These are phyloP conservation scores for Guyanaporus albipodus DNA, from an alignment of 768 basidiomycete species.

Conservation along the genomic window DNA sequence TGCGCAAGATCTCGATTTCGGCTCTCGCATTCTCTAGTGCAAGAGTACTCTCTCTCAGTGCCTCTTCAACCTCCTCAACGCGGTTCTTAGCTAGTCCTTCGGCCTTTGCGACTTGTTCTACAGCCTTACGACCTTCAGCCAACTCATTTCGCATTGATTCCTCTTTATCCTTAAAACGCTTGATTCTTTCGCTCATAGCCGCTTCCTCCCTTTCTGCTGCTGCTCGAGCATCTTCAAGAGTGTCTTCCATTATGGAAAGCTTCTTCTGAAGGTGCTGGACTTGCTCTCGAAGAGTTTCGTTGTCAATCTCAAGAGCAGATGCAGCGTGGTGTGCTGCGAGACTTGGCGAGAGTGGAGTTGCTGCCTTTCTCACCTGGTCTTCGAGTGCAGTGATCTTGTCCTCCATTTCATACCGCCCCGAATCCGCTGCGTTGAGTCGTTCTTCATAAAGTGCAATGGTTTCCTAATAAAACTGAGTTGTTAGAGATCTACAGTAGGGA, in stretches of 20 bases:
- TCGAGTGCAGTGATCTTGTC: constrained; percentile 57
- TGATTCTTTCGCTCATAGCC: constrained; percentile 57
- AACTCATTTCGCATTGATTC: constrained; percentile 70
- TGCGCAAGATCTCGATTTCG: constrained; percentile 77
- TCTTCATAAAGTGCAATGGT: constrained; percentile 96
- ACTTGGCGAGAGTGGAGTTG: constrained; percentile 33
- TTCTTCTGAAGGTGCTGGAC: constrained; percentile 82
- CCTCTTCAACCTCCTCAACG: constrained; percentile 85
- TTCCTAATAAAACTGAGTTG: constrained; percentile 49
- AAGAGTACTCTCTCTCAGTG: constrained; percentile 78
- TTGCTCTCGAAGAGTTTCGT: constrained; percentile 88
- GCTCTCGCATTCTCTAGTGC: constrained; percentile 88
- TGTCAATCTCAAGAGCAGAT: constrained; percentile 89
- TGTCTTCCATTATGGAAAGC: constrained; percentile 73
- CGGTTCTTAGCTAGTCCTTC: constrained; percentile 61
- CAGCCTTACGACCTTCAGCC: constrained; percentile 56
- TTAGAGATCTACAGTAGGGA: not conserved
- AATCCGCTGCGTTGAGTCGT: constrained; percentile 66
- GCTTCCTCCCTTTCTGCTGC: constrained; percentile 73
- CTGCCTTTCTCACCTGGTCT: constrained; percentile 37
- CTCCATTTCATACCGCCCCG: constrained; percentile 75
- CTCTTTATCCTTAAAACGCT: constrained; percentile 69
- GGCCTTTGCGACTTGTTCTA: constrained; percentile 57
- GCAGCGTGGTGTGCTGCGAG: constrained; percentile 40
- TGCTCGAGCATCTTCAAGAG: constrained; percentile 71